Conservation (phyloP, 108 stramenopile species). For the Nannochloropsis salina region DNA sequence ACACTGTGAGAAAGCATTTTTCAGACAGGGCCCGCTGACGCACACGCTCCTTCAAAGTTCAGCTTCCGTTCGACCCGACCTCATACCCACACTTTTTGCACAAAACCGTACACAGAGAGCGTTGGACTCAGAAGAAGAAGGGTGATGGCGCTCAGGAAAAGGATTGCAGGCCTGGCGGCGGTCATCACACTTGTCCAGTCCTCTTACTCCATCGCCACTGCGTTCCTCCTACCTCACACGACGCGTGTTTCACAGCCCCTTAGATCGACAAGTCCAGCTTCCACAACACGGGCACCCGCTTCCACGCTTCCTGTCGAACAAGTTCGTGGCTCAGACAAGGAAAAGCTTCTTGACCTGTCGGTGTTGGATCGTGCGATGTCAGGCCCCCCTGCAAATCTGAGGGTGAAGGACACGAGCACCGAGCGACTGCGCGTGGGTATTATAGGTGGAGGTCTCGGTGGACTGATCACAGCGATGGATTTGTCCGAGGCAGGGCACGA, state of each 20-base stretch:
- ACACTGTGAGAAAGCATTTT: too few species aligned
- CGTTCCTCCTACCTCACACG: background rate
- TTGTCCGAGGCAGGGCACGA: conserved; percentile 87
- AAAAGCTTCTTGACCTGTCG: conserved; percentile 30
- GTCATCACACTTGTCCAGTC: background rate
- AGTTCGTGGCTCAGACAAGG: conserved; percentile 39
- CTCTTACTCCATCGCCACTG: background rate
- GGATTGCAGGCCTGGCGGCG: background rate
- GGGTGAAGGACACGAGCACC: background rate
- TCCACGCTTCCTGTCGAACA: conserved; percentile 26
- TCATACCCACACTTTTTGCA: too few species aligned
- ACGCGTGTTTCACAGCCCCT: background rate
- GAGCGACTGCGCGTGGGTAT: conserved; percentile 59
- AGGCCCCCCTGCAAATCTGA: background rate
- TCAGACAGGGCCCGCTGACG: too few species aligned
- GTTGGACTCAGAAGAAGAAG: too few species aligned
- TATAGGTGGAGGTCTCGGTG: conserved; percentile 82
- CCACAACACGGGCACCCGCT: background rate
- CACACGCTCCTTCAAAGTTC: too few species aligned
- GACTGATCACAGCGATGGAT: conserved; percentile 92
- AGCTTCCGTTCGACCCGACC: too few species aligned
- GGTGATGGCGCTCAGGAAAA: background rate
- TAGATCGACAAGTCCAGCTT: background rate
- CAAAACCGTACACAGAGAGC: too few species aligned
- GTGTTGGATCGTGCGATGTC: conserved; percentile 24